A percentile compares a stretch with the other conserved stretches of the same genome.
phyloP scores from a whole-genome alignment of 768 basidiomycete species.

The Termitomyces sp. region DNA sequence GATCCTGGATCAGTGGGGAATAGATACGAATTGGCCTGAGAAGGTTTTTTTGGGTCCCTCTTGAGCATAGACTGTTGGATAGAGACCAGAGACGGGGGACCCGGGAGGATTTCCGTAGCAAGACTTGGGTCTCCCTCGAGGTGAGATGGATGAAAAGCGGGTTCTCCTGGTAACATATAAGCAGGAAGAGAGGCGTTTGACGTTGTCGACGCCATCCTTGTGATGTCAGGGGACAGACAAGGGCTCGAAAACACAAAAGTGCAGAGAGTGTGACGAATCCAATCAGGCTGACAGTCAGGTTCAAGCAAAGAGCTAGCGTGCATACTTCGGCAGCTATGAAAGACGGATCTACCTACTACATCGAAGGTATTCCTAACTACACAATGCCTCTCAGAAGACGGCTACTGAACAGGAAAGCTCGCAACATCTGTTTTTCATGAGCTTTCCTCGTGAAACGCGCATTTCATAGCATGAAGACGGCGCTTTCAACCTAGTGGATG shows the following conservation, averaged over 20 bases:
- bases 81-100: constrained; percentile 71
- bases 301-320: constrained; percentile 7
- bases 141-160: constrained; percentile 71
- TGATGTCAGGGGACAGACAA: constrained; percentile 15
- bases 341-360: constrained; percentile 1
- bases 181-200: constrained; percentile 51
- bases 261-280: constrained; percentile 10
- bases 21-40: constrained; percentile 68
- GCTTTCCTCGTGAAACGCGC: background rate
- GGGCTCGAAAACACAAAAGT: constrained; percentile 11
- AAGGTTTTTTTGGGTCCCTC: constrained; percentile 77
- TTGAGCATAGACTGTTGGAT: constrained; percentile 66
- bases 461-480: background rate
- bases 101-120: constrained; percentile 88
- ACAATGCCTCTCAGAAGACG: background rate
- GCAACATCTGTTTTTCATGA: background rate
- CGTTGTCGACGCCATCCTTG: constrained; percentile 67
- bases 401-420: background rate
- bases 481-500: background rate
- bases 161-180: constrained; percentile 68
- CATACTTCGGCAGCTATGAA: background rate
- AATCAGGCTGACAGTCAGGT: constrained; percentile 13
- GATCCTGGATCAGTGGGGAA: constrained; percentile 83
- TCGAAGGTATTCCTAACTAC: background rate
- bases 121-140: constrained; percentile 77